Evolutionary conservation across 495 filamentous ascomycete genomes (phyloP).

Genomic region (Bacidia rubella): DNA sequence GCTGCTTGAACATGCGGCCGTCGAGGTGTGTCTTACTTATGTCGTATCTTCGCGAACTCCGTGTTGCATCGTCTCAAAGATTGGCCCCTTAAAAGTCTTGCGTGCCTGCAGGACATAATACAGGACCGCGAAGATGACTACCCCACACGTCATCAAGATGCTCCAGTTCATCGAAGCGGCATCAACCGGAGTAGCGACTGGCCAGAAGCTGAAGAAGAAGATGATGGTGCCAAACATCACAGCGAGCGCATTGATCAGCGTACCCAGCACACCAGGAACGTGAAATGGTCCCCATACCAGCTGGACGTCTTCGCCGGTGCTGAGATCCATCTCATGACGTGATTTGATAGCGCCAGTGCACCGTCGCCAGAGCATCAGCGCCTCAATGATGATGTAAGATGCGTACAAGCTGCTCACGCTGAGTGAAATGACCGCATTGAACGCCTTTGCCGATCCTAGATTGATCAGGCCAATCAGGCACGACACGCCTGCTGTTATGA

Average conservation of each 20-base stretch:
- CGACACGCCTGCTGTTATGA: constrained; percentile 24
- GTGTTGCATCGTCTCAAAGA: constrained; percentile 19
- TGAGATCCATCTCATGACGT: too few relatives aligned
- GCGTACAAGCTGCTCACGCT: constrained; percentile 30
- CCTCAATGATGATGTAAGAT: constrained; percentile 31
- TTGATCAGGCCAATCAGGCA: constrained; percentile 33
- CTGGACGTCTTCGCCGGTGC: constrained; percentile 18
- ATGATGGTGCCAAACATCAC: constrained; percentile 26
- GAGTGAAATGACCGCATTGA: constrained; percentile 34
- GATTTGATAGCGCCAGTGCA: constrained; percentile 25
- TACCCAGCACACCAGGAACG: constrained; percentile 30
- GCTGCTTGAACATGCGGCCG: too few relatives aligned
- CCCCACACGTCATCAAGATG: constrained; percentile 27
- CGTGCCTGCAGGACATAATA: constrained; percentile 32
- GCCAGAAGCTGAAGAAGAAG: constrained; percentile 37
- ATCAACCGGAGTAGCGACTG: constrained; percentile 23
- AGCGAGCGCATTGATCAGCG: constrained; percentile 30
- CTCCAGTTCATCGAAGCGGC: constrained; percentile 31
- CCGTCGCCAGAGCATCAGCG: constrained; percentile 36
- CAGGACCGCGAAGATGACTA: constrained; percentile 29
- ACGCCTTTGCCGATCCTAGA: constrained; percentile 32
- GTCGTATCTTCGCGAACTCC: not conserved
- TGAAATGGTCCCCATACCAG: constrained; percentile 38
- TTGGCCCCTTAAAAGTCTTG: constrained; percentile 30
- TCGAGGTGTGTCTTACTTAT: too few relatives aligned